Conservation (phyloP, 805 yeast genomes). For the Sugiyamaella chiloensis region DNA sequence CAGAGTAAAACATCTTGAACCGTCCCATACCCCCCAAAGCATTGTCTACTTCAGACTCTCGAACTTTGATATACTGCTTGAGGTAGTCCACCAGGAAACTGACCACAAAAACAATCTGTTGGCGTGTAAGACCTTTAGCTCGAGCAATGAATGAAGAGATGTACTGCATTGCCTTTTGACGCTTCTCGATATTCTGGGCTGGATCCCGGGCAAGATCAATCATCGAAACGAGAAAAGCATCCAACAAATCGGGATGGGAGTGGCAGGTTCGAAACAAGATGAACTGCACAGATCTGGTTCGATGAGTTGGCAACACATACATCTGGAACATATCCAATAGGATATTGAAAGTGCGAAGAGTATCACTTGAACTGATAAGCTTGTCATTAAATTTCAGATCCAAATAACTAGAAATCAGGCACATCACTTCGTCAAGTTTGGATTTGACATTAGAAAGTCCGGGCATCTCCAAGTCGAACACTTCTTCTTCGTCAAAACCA, state of each 20-base stretch:
- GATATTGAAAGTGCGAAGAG: constrained; percentile 66
- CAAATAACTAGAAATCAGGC: constrained; percentile 53
- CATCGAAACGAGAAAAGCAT: constrained; percentile 75
- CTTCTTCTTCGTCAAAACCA: constrained; percentile 32
- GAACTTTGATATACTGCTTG: constrained; percentile 71
- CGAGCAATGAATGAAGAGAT: constrained; percentile 87
- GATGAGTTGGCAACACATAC: constrained; percentile 86
- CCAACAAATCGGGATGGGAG: constrained; percentile 75
- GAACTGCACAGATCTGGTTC: constrained; percentile 84
- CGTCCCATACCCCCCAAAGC: constrained; percentile 78
- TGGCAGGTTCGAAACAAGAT: constrained; percentile 78
- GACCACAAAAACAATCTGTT: constrained; percentile 79
- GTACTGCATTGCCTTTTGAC: constrained; percentile 89
- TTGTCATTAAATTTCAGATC: constrained; percentile 48
- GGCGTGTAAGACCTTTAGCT: constrained; percentile 64
- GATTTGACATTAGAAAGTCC: constrained; percentile 43
- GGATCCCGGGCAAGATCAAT: constrained; percentile 79
- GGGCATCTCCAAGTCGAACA: not conserved
- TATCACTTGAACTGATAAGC: constrained; percentile 56
- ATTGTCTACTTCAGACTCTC: constrained; percentile 76
- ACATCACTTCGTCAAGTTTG: constrained; percentile 71
- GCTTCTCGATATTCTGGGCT: constrained; percentile 63
- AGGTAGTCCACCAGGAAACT: constrained; percentile 82
- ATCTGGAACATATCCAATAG: constrained; percentile 73
- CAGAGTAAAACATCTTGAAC: constrained; percentile 83